Conservation (phyloP, 192 early-diverging fungal species). For the Entomortierella parvispora region DNA sequence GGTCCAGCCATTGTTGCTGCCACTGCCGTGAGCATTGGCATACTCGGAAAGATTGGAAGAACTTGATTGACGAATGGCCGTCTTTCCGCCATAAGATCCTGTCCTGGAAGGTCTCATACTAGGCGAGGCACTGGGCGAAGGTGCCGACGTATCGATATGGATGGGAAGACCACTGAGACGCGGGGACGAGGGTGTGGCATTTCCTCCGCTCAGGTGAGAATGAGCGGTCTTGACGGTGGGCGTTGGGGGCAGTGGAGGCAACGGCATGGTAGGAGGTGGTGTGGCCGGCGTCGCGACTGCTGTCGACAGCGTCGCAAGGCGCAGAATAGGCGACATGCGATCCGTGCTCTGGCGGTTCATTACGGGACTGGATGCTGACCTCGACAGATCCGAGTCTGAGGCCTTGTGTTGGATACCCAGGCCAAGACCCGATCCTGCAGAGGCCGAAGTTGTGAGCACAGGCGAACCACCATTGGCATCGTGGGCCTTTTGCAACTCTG, state of each 20-base stretch:
- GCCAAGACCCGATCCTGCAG: conserved; percentile 7
- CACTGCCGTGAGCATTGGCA: neutral
- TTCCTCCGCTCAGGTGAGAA: conserved; percentile 15
- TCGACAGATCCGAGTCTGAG: conserved; percentile 26
- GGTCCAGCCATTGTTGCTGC: conserved; percentile 7
- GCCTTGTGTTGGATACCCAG: conserved; percentile 27
- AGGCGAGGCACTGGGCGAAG: conserved; percentile 6
- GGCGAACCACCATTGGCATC: conserved; percentile 13
- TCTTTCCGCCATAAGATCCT: conserved; percentile 12
- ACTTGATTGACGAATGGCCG: conserved; percentile 19
- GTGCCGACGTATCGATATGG: conserved; percentile 3
- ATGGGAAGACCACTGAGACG: conserved; percentile 21
- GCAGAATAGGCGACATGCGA: conserved; percentile 21
- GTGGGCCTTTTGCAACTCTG: conserved; percentile 34
- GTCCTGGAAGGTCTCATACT: conserved; percentile 14
- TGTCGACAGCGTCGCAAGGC: conserved; percentile 8
- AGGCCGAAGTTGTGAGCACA: conserved; percentile 6
- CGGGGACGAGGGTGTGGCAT: conserved; percentile 17
- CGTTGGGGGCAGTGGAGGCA: conserved; percentile 24
- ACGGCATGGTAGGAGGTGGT: conserved; percentile 31
- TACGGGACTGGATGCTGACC: neutral
- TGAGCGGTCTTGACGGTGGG: conserved; percentile 6
- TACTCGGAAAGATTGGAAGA: conserved; percentile 19
- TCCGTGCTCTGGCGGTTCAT: conserved; percentile 17
- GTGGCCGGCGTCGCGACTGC: conserved; percentile 23